Base-by-base conservation (phyloP, 1,284 basidiomycete species). In the Fistulina hepatica region DNA sequence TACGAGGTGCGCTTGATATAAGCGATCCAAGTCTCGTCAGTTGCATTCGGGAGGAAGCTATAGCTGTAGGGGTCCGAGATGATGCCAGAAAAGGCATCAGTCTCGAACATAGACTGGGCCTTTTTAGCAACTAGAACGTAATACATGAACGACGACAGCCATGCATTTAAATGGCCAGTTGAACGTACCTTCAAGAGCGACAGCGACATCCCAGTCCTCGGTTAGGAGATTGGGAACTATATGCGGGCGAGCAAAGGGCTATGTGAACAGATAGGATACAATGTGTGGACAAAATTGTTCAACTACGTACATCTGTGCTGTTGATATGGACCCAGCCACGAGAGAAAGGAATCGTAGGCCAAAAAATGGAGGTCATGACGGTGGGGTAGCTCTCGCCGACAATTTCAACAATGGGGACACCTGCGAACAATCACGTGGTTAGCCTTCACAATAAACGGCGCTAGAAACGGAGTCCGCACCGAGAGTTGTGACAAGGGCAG, bases 261-360 rank as follows among this genome's bases (percentile, higher is more conserved):
- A n/a, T 11, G 10, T 22, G 5, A 33, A n/a, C n/a, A n/a, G n/a
- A n/a, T n/a, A 3, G 19, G 23, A 9, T 2, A 32, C 6, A 34
- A 11, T 5, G 21, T 21, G 2, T 11, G 8, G 21, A 17, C 8
- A 42, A 20, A 25, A 22, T 8, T 9, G 2, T 6, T n/a, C 15
- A 15, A 31, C 8, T 3, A 22, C 42, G 24, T 34, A 48, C 46
- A 21, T 48, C 37, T 2, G 49, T 37, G 9, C 46, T 39, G 16
- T 44, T 42, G 39, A 52, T 47, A 37, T 53, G 50, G n/a, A 51
- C 40, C 15, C 43, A 21, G 9, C 50, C 50, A 9, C 50, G 44
- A 21, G 47, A 47, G 13, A 51, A 39, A 2, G 51, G 48, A 2
- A 31, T 39, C n/a, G 44, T 17, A 2, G 48, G 43, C 43, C 47